Evolutionary conservation across 2,329 filamentous ascomycete genomes (phyloP).

Genomic region (Chaetomium sp.): DNA sequence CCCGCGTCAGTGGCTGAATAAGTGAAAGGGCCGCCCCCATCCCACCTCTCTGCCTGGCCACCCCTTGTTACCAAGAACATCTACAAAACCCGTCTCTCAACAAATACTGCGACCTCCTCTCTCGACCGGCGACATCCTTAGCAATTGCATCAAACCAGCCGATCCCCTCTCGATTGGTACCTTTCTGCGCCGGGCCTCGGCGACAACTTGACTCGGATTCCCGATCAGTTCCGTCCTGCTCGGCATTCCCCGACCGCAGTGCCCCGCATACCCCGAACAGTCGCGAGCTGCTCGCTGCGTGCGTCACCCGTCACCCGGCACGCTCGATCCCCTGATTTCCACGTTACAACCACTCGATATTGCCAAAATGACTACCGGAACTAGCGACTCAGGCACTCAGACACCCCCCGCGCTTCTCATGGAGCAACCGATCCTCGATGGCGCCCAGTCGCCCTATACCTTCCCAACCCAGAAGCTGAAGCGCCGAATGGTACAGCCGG

Average conservation of each 20-base stretch:
- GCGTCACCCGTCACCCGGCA: constrained; percentile 13
- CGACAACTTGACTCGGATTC: constrained; percentile 8
- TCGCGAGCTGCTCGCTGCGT: constrained; percentile 10
- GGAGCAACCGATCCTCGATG: constrained; percentile 10
- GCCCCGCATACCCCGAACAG: constrained; percentile 29
- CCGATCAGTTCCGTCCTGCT: constrained; percentile 4
- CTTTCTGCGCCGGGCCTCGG: constrained; percentile 12
- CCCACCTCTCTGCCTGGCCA: constrained; percentile 12
- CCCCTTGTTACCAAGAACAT: constrained; percentile 15
- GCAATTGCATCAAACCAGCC: constrained; percentile 11
- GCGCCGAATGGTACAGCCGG: constrained; percentile 33
- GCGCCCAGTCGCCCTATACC: constrained; percentile 31
- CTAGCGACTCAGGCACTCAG: constrained; percentile 20
- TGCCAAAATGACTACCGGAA: constrained; percentile 21
- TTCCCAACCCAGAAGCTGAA: constrained; percentile 38
- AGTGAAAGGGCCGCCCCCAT: constrained; percentile 5
- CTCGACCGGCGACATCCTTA: constrained; percentile 1
- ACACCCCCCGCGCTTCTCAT: constrained; percentile 18
- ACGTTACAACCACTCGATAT: background rate
- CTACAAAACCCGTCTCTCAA: constrained; percentile 1
- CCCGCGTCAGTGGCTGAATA: constrained; percentile 27
- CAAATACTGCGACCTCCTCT: background rate
- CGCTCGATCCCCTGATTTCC: background rate
- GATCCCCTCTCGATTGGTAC: constrained; percentile 7
- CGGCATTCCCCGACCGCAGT: background rate